These are phyloP conservation scores for Myxozyma neotropica DNA, from an alignment of 805 yeast genomes.

Conservation along the genomic window DNA sequence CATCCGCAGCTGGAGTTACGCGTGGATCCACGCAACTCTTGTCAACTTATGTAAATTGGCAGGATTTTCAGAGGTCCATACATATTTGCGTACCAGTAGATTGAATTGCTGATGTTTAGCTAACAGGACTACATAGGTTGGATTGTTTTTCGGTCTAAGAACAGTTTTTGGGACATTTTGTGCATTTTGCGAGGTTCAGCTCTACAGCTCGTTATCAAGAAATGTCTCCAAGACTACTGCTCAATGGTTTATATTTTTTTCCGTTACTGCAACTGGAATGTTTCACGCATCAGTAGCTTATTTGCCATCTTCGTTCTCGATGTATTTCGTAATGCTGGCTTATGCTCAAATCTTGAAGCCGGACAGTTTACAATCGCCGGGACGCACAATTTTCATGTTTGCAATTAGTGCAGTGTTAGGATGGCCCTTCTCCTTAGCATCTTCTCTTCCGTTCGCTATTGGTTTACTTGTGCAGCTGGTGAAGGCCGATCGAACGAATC, in stretches of 20 bases:
- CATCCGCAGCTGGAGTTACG: slow-evolving; percentile 81
- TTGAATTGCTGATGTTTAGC: neutral
- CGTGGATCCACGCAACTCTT: slow-evolving; percentile 50
- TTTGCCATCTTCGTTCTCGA: slow-evolving; percentile 79
- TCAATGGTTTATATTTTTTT: slow-evolving; percentile 63
- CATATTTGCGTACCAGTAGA: neutral
- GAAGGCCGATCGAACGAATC: neutral
- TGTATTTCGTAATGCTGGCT: slow-evolving; percentile 49
- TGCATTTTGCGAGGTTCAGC: slow-evolving; percentile 55
- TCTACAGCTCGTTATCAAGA: slow-evolving; percentile 50
- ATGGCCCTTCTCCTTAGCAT: slow-evolving; percentile 82
- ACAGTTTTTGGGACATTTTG: slow-evolving; percentile 47
- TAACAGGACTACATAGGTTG: slow-evolving; percentile 5
- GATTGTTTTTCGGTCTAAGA: slow-evolving; percentile 58
- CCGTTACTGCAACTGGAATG: slow-evolving; percentile 74
- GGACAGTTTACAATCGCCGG: slow-evolving; percentile 9
- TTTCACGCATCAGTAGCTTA: slow-evolving; percentile 85
- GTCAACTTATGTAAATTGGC: slow-evolving; percentile 31
- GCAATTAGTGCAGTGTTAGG: slow-evolving; percentile 78
- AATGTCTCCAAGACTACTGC: slow-evolving; percentile 49
- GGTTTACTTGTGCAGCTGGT: slow-evolving; percentile 36
- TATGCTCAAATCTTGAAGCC: slow-evolving; percentile 38
- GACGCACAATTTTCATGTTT: slow-evolving; percentile 44
- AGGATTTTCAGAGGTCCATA: slow-evolving; percentile 31
- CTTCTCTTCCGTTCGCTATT: slow-evolving; percentile 62